Conservation (phyloP, 768 basidiomycete species). For the Boletus reticuloceps region DNA sequence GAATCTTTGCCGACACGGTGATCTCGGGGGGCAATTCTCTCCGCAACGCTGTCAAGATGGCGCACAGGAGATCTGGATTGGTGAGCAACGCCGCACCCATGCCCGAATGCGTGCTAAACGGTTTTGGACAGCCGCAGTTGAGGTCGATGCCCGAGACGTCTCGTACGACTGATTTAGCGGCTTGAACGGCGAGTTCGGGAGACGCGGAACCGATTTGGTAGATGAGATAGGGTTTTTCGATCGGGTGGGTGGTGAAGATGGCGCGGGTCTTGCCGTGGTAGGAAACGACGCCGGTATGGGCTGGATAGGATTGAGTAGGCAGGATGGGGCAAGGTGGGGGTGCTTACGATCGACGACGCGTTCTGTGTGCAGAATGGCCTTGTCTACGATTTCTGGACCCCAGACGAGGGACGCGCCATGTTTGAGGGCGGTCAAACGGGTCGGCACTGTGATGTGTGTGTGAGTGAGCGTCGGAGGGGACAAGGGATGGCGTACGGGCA, state of each 20-base stretch:
- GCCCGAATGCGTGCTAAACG: slow-evolving; percentile 89
- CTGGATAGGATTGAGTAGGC: slow-evolving; percentile 39
- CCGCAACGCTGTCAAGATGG: slow-evolving; percentile 80
- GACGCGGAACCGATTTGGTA: slow-evolving; percentile 94
- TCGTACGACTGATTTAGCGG: slow-evolving; percentile 79
- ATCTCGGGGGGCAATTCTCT: slow-evolving; percentile 70
- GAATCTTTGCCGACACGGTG: slow-evolving; percentile 92
- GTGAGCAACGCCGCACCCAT: slow-evolving; percentile 97
- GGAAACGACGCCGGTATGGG: slow-evolving; percentile 80
- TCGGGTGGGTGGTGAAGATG: slow-evolving; percentile 89
- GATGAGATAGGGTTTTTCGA: slow-evolving; percentile 92
- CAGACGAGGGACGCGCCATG: slow-evolving; percentile 94
- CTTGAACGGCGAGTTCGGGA: slow-evolving; percentile 88
- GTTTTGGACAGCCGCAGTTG: slow-evolving; percentile 97
- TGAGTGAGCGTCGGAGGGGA: background rate
- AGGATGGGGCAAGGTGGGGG: background rate
- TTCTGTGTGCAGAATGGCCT: slow-evolving; percentile 84
- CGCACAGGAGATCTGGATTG: slow-evolving; percentile 87
- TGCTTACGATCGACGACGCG: slow-evolving; percentile 83
- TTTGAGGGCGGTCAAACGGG: slow-evolving; percentile 81
- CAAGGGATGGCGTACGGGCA: slow-evolving; percentile 55
- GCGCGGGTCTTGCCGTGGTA: slow-evolving; percentile 82
- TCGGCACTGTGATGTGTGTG: slow-evolving; percentile 60
- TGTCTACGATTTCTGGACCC: slow-evolving; percentile 96
- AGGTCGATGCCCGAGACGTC: slow-evolving; percentile 95